A percentile compares a stretch with the other conserved stretches of the same genome.
Conservation (phyloP, 1,284 basidiomycete species). For the Dichomitus squalens region DNA sequence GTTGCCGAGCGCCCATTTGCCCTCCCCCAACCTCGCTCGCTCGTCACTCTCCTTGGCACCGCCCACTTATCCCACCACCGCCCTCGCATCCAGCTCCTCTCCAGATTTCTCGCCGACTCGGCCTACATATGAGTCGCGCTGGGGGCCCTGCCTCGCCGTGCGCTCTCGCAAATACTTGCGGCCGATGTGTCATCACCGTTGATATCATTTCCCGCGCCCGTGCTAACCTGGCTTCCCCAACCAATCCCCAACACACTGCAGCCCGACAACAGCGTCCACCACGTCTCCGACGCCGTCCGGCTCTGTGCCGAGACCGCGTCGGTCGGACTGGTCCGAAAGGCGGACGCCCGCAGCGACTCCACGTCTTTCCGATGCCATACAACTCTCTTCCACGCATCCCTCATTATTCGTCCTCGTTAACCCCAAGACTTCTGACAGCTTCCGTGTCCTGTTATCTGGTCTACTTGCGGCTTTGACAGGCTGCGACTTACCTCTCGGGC, state of each 20-base stretch:
- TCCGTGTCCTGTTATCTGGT: background rate
- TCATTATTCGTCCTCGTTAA: background rate
- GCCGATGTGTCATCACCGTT: slow-evolving; percentile 14
- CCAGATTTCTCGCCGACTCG: background rate
- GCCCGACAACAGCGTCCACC: too few species aligned
- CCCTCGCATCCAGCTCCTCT: background rate
- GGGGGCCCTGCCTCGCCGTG: background rate
- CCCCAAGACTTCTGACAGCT: slow-evolving; percentile 6
- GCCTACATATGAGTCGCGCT: too few species aligned
- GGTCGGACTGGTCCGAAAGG: background rate
- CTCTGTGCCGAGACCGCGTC: background rate
- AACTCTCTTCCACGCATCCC: background rate
- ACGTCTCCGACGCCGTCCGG: too few species aligned
- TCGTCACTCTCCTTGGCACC: background rate
- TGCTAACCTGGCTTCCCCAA: slow-evolving; percentile 12
- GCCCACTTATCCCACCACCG: background rate
- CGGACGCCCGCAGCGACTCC: background rate
- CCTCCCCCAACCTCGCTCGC: background rate
- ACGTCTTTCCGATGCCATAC: background rate
- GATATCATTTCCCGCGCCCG: slow-evolving; percentile 10
- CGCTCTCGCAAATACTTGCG: background rate
- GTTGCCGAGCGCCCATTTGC: background rate
- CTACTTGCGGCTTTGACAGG: background rate
- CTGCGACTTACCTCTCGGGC: too few species aligned
- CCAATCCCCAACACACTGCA: background rate